Percentiles rank a stretch among this genome's conserved stretches.
These are phyloP conservation scores for Pterula multifida DNA, from an alignment of 1,284 basidiomycete species.

Conservation along the genomic window DNA sequence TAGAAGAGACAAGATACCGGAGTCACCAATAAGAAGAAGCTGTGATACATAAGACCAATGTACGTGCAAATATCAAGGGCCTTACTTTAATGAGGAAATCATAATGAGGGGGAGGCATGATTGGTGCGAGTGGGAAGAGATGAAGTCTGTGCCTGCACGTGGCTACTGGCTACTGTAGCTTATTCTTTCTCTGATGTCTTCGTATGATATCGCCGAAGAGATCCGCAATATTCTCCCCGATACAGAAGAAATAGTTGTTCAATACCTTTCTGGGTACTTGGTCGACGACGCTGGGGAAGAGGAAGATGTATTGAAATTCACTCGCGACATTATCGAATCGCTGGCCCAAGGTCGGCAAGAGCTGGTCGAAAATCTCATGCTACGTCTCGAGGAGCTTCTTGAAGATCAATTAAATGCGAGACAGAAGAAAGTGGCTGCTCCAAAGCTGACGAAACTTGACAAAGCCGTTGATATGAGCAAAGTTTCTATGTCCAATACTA, in stretches of 20 bases:
- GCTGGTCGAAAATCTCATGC: slow-evolving; percentile 54
- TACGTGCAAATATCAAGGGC: not conserved
- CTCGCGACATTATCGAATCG: slow-evolving; percentile 66
- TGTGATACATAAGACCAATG: slow-evolving; percentile 17
- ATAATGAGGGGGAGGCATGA: slow-evolving; percentile 79
- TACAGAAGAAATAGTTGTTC: slow-evolving; percentile 89
- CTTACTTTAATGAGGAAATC: slow-evolving; percentile 87
- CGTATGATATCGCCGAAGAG: slow-evolving; percentile 63
- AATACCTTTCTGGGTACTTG: slow-evolving; percentile 87
- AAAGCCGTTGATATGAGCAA: slow-evolving; percentile 94
- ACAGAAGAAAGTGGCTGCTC: slow-evolving; percentile 43
- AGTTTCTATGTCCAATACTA: slow-evolving; percentile 72
- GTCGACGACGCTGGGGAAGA: slow-evolving; percentile 90
- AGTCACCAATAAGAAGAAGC: slow-evolving; percentile 95
- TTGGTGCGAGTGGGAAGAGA: not conserved
- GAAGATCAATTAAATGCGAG: slow-evolving; percentile 51
- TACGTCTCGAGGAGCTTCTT: slow-evolving; percentile 51
- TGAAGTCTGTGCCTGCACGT: not conserved
- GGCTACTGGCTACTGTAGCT: not conserved
- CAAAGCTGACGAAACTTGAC: slow-evolving; percentile 71
- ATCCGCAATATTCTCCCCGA: slow-evolving; percentile 72
- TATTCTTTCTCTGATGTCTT: slow-evolving; percentile 29
- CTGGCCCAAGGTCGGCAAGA: slow-evolving; percentile 45
- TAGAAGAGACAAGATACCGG: slow-evolving; percentile 40
- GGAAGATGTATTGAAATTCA: slow-evolving; percentile 76